phyloP scores from a whole-genome alignment of 371 early-diverging fungal genomes.

The Mucor mucedo region DNA sequence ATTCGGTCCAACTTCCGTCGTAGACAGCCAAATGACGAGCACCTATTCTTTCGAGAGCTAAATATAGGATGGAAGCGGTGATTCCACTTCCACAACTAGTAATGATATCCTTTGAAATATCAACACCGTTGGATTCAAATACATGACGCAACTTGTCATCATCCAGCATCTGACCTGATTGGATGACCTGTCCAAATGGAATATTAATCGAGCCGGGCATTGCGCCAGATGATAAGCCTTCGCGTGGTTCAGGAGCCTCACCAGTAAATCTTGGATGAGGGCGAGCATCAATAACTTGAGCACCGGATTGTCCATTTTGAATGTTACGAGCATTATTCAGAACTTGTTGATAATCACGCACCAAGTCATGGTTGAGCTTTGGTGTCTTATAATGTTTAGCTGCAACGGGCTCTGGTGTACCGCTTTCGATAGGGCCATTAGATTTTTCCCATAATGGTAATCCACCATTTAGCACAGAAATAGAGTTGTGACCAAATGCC shows the following conservation, averaged over 20 bases:
- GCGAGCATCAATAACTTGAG: slow-evolving; percentile 84
- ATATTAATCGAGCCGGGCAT: slow-evolving; percentile 83
- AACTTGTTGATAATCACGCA: slow-evolving; percentile 65
- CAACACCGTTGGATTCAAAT: slow-evolving; percentile 55
- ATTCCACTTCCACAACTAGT: slow-evolving; percentile 83
- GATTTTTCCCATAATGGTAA: slow-evolving; percentile 78
- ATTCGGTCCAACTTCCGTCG: slow-evolving; percentile 90
- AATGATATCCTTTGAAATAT: slow-evolving; percentile 62
- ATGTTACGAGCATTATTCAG: slow-evolving; percentile 50
- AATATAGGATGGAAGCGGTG: slow-evolving; percentile 76
- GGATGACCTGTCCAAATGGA: slow-evolving; percentile 66
- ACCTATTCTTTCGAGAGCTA: slow-evolving; percentile 71
- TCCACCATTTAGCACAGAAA: slow-evolving; percentile 91
- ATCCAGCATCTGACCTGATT: slow-evolving; percentile 45
- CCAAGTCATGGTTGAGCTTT: slow-evolving; percentile 45
- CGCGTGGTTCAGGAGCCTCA: slow-evolving; percentile 82
- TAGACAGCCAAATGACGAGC: slow-evolving; percentile 70
- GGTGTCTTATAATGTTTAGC: slow-evolving; percentile 47
- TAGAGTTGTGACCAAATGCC: slow-evolving; percentile 84
- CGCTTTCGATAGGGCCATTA: slow-evolving; percentile 44
- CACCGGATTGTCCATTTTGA: slow-evolving; percentile 25
- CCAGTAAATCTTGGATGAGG: slow-evolving; percentile 77
- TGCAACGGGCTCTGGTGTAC: slow-evolving; percentile 15
- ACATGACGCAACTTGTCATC: slow-evolving; percentile 53
- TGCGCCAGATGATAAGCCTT: slow-evolving; percentile 83